Percentiles rank a stretch among this genome's conserved stretches.
Conservation (phyloP, 169 alveolate species). For the Blepharisma undulans region DNA sequence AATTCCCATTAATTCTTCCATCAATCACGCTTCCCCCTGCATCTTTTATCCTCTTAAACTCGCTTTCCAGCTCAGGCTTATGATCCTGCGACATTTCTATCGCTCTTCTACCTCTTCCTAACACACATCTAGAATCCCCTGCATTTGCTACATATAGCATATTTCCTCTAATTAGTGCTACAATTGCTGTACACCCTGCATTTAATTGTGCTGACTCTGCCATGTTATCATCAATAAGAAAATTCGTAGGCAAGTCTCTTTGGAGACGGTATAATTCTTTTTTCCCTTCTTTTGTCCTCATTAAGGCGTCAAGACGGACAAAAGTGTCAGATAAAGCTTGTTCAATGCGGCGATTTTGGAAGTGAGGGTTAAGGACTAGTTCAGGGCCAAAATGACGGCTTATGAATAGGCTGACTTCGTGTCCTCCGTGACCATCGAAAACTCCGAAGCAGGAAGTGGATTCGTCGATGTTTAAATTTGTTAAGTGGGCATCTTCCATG, state of each 20-base stretch:
- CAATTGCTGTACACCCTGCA: conserved; percentile 83
- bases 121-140: conserved; percentile 81
- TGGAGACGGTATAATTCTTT: conserved; percentile 6
- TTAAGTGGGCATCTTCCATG: conserved; percentile 95
- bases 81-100: conserved; percentile 74
- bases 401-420: conserved; percentile 76
- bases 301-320: conserved; percentile 52
- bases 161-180: conserved; percentile 59
- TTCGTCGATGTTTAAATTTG: conserved; percentile 54
- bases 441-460: conserved; percentile 66
- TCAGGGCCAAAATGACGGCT: conserved; percentile 60
- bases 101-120: conserved; percentile 63
- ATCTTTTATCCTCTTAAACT: conserved; percentile 48
- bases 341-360: conserved; percentile 48
- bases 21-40: conserved; percentile 67
- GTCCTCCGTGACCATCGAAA: conserved; percentile 89
- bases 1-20: conserved; percentile 69
- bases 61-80: conserved; percentile 69
- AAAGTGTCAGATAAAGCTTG: conserved; percentile 60
- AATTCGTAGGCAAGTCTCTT: conserved; percentile 8
- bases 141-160: conserved; percentile 77
- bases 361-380: conserved; percentile 40
- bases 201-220: conserved; percentile 13
- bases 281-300: conserved; percentile 38
- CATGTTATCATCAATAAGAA: not conserved